phyloP scores from a whole-genome alignment of 148 eudicot species.

The Vaccinium vitisidaea region DNA sequence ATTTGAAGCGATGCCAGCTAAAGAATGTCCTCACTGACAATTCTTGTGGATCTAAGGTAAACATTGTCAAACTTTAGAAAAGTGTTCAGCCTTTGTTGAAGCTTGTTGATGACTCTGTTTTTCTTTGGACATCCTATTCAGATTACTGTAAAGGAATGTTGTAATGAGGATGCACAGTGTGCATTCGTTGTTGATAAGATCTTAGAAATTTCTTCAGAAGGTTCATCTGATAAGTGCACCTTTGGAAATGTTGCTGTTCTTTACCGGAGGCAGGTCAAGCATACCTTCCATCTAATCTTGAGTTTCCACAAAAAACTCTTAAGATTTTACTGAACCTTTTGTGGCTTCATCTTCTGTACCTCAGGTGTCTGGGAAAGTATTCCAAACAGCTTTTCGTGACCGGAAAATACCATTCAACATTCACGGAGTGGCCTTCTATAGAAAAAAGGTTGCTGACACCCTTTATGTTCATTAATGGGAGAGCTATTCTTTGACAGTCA shows the following conservation, averaged over 20 bases:
- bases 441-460: slow-evolving; percentile 67
- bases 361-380: slow-evolving; percentile 81
- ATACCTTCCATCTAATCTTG: slow-evolving; percentile 1
- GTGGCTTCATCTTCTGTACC: slow-evolving; percentile 12
- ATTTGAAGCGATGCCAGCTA: slow-evolving; percentile 51
- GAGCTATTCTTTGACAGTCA: not conserved
- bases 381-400: slow-evolving; percentile 75
- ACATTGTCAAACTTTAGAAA: not conserved
- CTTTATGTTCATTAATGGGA: slow-evolving; percentile 3
- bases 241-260: slow-evolving; percentile 81
- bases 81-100: not conserved
- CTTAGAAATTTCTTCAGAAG: slow-evolving; percentile 57
- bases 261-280: slow-evolving; percentile 88
- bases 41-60: slow-evolving; percentile 81
- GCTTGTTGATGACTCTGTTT: slow-evolving; percentile 9
- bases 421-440: slow-evolving; percentile 93
- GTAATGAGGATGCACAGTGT: slow-evolving; percentile 81
- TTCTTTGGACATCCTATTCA: slow-evolving; percentile 23
- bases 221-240: slow-evolving; percentile 48
- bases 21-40: slow-evolving; percentile 72
- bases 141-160: slow-evolving; percentile 85
- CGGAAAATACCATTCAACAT: slow-evolving; percentile 87
- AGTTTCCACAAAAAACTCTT: not conserved
- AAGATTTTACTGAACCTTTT: slow-evolving; percentile 21
- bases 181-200: slow-evolving; percentile 88